A percentile compares a stretch with the other conserved stretches of the same genome.
Conservation (phyloP, 148 eudicot genomes). For the Arbutus unedo region DNA sequence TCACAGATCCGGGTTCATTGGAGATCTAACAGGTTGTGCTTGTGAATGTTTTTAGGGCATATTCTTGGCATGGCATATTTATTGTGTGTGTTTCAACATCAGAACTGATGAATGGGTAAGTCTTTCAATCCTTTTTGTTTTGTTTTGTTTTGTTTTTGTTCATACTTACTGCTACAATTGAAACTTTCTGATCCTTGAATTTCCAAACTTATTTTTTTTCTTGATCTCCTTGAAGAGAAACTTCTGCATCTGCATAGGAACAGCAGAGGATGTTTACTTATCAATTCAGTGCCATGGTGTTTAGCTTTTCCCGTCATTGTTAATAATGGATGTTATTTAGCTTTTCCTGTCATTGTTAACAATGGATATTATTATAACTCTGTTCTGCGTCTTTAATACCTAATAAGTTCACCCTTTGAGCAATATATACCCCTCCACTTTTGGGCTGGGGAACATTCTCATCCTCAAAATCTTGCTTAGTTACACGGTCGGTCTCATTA, state of each 20-base stretch:
- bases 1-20: background rate
- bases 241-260: background rate
- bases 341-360: background rate
- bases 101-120: slow-evolving; percentile 87
- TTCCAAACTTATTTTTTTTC: background rate
- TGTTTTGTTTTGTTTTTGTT: background rate
- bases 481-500: background rate
- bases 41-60: slow-evolving; percentile 39
- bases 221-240: background rate
- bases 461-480: background rate
- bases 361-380: background rate
- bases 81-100: slow-evolving; percentile 70
- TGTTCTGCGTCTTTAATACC: background rate
- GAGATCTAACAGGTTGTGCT: slow-evolving; percentile 7
- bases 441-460: background rate
- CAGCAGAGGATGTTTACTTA: background rate
- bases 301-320: background rate
- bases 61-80: slow-evolving; percentile 69
- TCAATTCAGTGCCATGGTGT: background rate
- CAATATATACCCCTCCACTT: background rate
- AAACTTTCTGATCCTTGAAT: background rate
- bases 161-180: too few species aligned
- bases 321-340: background rate
- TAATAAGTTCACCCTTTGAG: background rate
- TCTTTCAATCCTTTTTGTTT: background rate